These are phyloP conservation scores for Russula ochroleuca DNA, from an alignment of 768 basidiomycete genomes.

Conservation along the genomic window DNA sequence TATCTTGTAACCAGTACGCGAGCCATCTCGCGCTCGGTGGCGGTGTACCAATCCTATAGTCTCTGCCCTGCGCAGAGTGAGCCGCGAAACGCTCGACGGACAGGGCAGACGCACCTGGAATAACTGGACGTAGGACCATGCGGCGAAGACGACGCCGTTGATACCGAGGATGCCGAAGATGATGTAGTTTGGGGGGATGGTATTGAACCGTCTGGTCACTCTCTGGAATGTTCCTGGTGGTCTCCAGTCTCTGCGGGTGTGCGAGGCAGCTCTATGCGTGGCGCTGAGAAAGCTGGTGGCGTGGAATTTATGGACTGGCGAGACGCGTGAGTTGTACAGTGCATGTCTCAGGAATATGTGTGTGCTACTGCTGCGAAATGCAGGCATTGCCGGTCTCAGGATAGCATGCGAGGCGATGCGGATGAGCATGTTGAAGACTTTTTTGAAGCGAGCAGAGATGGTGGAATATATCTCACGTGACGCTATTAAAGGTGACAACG, in stretches of 20 bases:
- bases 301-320: constrained; percentile 25
- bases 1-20: constrained; percentile 49
- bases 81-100: not conserved
- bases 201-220: constrained; percentile 41
- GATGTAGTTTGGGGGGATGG: constrained; percentile 49
- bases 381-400: not conserved
- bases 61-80: not conserved
- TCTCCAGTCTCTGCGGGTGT: not conserved
- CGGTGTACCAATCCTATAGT: constrained; percentile 19
- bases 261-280: constrained; percentile 25
- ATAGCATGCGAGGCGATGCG: not conserved
- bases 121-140: constrained; percentile 45
- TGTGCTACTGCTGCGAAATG: not conserved
- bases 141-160: constrained; percentile 57
- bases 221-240: constrained; percentile 26
- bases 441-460: too few species aligned
- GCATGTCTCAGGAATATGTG: not conserved
- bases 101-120: constrained; percentile 25
- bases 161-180: constrained; percentile 61
- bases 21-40: constrained; percentile 37
- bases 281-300: constrained; percentile 25
- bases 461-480: constrained; percentile 5
- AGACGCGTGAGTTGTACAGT: not conserved
- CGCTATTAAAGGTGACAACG: not conserved
- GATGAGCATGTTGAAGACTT: not conserved